A percentile compares a stretch with the other conserved stretches of the same genome.
Evolutionary conservation across 139 green algal species (phyloP).

Genomic region (Pseudopediastrum boryanum): DNA sequence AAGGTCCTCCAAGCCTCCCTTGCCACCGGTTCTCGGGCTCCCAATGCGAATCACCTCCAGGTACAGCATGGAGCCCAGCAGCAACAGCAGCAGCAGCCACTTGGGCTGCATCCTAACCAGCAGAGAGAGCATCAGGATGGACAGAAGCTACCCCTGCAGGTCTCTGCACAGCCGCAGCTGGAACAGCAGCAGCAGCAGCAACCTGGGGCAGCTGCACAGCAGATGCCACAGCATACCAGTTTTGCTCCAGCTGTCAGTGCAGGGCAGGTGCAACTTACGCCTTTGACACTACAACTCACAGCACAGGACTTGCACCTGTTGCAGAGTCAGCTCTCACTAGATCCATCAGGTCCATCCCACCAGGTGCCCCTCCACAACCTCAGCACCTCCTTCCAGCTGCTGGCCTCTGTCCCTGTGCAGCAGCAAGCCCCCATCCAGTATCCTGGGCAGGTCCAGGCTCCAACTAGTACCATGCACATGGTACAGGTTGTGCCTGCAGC

Average conservation of each 20-base stretch:
- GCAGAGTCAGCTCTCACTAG: neutral
- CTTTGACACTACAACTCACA: neutral
- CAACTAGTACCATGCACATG: too few species aligned
- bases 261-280: neutral
- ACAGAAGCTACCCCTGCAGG: neutral
- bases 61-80: too few species aligned
- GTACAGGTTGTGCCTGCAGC: too few species aligned
- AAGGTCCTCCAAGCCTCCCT: too few species aligned
- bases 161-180: slow-evolving; percentile 1
- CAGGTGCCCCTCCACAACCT: neutral
- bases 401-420: slow-evolving; percentile 1
- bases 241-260: neutral
- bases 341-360: neutral
- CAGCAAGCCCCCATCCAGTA: neutral
- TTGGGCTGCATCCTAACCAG: neutral
- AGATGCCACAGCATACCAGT: neutral
- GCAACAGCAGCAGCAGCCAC: neutral
- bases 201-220: neutral
- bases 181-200: slow-evolving; percentile 1
- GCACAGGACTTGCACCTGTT: neutral
- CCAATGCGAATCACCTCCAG: too few species aligned
- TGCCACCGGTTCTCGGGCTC: too few species aligned
- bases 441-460: neutral
- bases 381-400: neutral
- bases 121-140: neutral